Evolutionary conservation across 148 eudicot species (phyloP).

Genomic region (Amaranthus palmeri): DNA sequence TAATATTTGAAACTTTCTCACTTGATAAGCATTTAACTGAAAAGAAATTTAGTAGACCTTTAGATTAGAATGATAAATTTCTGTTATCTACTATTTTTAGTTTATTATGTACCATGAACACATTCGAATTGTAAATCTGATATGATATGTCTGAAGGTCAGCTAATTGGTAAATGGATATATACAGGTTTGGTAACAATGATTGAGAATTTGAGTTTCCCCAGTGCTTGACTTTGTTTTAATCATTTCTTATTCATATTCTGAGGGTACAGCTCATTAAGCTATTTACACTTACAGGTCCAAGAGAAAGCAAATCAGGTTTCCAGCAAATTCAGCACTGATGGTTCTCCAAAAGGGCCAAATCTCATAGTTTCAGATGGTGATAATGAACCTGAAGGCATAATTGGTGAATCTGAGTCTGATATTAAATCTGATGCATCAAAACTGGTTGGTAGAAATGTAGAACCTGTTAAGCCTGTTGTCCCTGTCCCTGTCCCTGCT

Average conservation of each 20-base stretch:
- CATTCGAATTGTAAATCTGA: neutral
- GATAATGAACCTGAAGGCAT: constrained; percentile 33
- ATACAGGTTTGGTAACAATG: neutral
- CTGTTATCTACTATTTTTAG: neutral
- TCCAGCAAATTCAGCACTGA: constrained; percentile 39
- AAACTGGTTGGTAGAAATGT: constrained; percentile 6
- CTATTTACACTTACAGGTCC: constrained; percentile 37
- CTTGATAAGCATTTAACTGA: neutral
- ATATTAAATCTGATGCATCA: constrained; percentile 27
- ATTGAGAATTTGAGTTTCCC: neutral
- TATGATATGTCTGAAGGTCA: neutral
- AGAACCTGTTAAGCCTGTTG: constrained; percentile 26
- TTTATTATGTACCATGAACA: neutral
- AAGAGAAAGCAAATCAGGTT: constrained; percentile 55
- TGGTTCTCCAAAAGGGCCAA: constrained; percentile 39
- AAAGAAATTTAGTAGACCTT: neutral
- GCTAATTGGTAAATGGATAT: neutral
- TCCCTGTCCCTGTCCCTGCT: constrained; percentile 37
- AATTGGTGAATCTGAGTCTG: constrained; percentile 22
- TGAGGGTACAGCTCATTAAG: neutral
- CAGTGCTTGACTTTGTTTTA: neutral
- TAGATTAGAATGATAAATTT: neutral
- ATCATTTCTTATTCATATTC: neutral
- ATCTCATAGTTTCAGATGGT: constrained; percentile 31
- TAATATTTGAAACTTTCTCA: neutral